Percentiles rank a stretch among this genome's conserved stretches.
These are phyloP conservation scores for Nothophytophthora sp. DNA, from an alignment of 352 stramenopile genomes.

Conservation along the genomic window DNA sequence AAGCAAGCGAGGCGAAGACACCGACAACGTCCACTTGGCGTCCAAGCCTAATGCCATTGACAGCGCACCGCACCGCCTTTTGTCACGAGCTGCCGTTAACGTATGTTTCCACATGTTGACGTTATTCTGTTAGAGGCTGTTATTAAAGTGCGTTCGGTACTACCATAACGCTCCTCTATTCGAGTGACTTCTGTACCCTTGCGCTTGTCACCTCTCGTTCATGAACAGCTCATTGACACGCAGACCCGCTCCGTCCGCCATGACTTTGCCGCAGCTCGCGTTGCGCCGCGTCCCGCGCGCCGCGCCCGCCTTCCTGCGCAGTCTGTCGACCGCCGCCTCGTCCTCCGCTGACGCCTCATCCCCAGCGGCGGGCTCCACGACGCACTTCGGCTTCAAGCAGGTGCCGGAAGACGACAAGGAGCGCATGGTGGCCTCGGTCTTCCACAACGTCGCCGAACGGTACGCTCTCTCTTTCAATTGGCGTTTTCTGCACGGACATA, in stretches of 20 bases:
- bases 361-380: slow-evolving; percentile 50
- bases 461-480: slow-evolving; percentile 43
- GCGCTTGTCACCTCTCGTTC: neutral
- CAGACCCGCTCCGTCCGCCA: neutral
- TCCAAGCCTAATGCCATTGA: too few relatives aligned
- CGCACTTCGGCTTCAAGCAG: slow-evolving; percentile 91
- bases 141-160: too few relatives aligned
- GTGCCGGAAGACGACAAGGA: slow-evolving; percentile 94
- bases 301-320: neutral
- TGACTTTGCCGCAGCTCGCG: slow-evolving; percentile 11
- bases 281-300: slow-evolving; percentile 14
- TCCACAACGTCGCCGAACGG: slow-evolving; percentile 97
- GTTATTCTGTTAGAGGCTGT: too few relatives aligned
- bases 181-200: neutral
- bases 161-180: too few relatives aligned
- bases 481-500: neutral
- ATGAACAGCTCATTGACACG: slow-evolving; percentile 1
- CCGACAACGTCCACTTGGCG: too few relatives aligned
- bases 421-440: slow-evolving; percentile 95
- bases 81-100: too few relatives aligned
- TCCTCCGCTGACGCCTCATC: neutral
- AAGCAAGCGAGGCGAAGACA: too few relatives aligned
- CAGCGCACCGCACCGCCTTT: too few relatives aligned
- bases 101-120: too few relatives aligned
- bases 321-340: neutral